Percentiles rank a stretch among this genome's conserved stretches.
These are phyloP conservation scores for Jacaranda copaia DNA, from an alignment of 257 asterid species.

Conservation along the genomic window DNA sequence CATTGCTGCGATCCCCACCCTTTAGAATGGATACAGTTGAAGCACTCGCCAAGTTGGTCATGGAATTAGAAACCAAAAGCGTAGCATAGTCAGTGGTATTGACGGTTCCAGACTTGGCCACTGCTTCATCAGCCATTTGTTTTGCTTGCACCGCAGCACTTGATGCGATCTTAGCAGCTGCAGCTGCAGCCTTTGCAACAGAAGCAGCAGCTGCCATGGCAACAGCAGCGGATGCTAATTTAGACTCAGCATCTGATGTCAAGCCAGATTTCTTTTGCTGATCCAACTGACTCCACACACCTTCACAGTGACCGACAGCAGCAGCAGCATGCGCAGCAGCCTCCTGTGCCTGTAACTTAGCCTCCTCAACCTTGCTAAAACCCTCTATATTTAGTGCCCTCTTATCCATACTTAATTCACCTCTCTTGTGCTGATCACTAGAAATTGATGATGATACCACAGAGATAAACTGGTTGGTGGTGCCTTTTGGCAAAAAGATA, in stretches of 20 bases:
- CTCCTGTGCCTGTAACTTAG: constrained; percentile 83
- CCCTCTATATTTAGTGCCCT: constrained; percentile 51
- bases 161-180: constrained; percentile 94
- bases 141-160: constrained; percentile 84
- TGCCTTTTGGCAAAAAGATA: constrained; percentile 50
- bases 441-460: constrained; percentile 48
- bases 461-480: constrained; percentile 50
- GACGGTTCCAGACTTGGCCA: constrained; percentile 46
- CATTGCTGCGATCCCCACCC: constrained; percentile 55
- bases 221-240: constrained; percentile 87
- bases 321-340: constrained; percentile 83
- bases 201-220: constrained; percentile 93
- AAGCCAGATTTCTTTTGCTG: constrained; percentile 69
- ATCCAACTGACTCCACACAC: constrained; percentile 76
- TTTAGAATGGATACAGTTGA: constrained; percentile 68
- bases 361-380: constrained; percentile 73
- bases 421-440: constrained; percentile 51
- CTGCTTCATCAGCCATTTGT: constrained; percentile 87
- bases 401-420: constrained; percentile 54
- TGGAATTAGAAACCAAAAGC: constrained; percentile 39
- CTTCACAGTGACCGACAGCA: constrained; percentile 81
- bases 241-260: constrained; percentile 68
- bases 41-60: constrained; percentile 50
- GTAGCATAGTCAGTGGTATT: constrained; percentile 37
- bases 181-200: constrained; percentile 99